A percentile compares a stretch with the other conserved stretches of the same genome.
Evolutionary conservation across 2,329 filamentous ascomycete species (phyloP).

Genomic region (Fusarium tuaranense): DNA sequence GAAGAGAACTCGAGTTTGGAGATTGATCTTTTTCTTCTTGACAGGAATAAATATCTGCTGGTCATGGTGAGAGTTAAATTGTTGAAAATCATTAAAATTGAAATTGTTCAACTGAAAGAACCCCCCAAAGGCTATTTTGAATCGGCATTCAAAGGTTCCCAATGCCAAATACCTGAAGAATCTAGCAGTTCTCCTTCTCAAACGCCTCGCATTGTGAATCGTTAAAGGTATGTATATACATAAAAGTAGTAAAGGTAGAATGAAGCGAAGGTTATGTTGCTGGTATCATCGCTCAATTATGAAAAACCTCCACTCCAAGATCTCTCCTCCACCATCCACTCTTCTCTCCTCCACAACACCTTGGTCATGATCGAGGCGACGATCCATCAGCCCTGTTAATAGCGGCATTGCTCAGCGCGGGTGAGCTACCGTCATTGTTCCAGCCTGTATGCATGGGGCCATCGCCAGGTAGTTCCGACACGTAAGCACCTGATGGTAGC

Average conservation of each 20-base stretch:
- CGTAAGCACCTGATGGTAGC: not conserved
- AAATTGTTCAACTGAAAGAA: not conserved
- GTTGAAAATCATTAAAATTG: not conserved
- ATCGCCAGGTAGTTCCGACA: constrained; percentile 27
- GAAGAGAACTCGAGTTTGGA: too few species aligned
- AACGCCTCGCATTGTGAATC: not conserved
- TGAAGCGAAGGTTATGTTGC: not conserved
- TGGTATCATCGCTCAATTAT: constrained; percentile 10
- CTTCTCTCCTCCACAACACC: not conserved
- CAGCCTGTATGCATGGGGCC: not conserved
- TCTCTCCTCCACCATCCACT: not conserved
- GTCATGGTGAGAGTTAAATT: not conserved
- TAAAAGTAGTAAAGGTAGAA: not conserved
- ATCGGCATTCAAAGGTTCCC: not conserved
- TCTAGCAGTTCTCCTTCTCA: not conserved
- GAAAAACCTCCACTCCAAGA: not conserved
- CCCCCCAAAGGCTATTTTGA: not conserved
- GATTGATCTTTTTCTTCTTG: not conserved
- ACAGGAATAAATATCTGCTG: not conserved
- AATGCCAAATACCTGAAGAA: not conserved
- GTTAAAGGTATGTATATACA: not conserved
- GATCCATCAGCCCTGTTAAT: not conserved
- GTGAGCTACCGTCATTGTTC: not conserved
- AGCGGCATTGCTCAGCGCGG: not conserved
- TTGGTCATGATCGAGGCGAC: constrained; percentile 6